Conservation (phyloP, 768 basidiomycete species). For the Cubamyces sp. region DNA sequence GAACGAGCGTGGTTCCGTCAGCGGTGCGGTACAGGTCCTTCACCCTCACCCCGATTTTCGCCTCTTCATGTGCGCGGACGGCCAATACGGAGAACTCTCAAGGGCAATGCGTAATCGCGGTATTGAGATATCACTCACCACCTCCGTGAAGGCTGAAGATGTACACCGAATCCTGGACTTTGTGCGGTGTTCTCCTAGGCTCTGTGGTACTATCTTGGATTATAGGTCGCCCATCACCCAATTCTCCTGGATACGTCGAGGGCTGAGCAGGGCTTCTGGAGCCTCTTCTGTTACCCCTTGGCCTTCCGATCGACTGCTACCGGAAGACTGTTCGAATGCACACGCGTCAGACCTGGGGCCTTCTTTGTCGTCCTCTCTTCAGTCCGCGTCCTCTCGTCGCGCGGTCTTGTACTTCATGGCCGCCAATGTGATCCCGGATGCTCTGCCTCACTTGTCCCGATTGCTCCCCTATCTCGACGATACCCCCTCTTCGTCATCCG, state of each 20-base stretch:
- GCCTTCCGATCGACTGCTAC: conserved; percentile 12
- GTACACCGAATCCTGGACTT: conserved; percentile 48
- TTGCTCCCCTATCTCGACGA: conserved; percentile 6
- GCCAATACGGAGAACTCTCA: conserved; percentile 90
- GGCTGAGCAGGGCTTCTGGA: not conserved
- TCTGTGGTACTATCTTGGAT: not conserved
- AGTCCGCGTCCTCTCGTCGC: not conserved
- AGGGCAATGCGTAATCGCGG: conserved; percentile 99
- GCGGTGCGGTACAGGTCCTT: conserved; percentile 74
- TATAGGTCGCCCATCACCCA: not conserved
- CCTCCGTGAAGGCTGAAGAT: conserved; percentile 47
- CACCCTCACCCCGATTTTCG: conserved; percentile 88
- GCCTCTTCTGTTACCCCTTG: not conserved
- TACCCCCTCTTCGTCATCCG: not conserved
- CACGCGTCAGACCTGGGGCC: conserved; percentile 15
- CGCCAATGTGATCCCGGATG: conserved; percentile 4
- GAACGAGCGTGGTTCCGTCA: conserved; percentile 85
- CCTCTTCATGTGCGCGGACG: conserved; percentile 92
- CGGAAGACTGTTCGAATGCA: conserved; percentile 12
- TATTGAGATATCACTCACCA: conserved; percentile 71
- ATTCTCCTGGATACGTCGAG: conserved; percentile 21
- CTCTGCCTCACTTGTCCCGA: conserved; percentile 8
- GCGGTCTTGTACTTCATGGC: conserved; percentile 15
- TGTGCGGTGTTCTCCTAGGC: conserved; percentile 48
- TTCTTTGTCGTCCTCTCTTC: not conserved